Conservation (phyloP, 805 yeast genomes). For the Metschnikowia continentalis region DNA sequence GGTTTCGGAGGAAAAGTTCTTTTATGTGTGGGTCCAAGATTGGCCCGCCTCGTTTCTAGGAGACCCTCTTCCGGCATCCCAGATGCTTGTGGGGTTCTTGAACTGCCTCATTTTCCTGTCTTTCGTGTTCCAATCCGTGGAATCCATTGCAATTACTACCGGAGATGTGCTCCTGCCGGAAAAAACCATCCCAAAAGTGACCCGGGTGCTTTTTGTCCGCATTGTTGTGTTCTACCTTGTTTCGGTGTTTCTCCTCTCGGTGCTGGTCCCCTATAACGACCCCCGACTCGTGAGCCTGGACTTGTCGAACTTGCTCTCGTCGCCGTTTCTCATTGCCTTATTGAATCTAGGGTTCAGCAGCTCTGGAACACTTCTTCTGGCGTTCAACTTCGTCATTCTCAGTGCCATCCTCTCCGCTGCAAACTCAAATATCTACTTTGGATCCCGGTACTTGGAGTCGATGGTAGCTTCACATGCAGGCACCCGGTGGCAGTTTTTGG, state of each 20-base stretch:
- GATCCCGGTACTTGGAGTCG: slow-evolving; percentile 21
- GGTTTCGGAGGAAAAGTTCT: slow-evolving; percentile 3
- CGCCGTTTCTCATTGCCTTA: slow-evolving; percentile 24
- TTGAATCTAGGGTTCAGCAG: slow-evolving; percentile 14
- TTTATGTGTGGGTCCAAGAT: slow-evolving; percentile 10
- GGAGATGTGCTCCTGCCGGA: slow-evolving; percentile 16
- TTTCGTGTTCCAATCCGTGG: slow-evolving; percentile 19
- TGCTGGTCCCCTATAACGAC: slow-evolving; percentile 13
- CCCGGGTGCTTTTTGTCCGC: slow-evolving; percentile 14
- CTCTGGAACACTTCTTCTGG: slow-evolving; percentile 11
- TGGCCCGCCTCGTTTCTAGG: slow-evolving; percentile 12
- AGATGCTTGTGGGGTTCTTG: slow-evolving; percentile 5
- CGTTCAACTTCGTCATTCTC: slow-evolving; percentile 21
- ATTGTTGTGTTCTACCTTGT: slow-evolving; percentile 16
- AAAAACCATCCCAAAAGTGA: slow-evolving; percentile 12
- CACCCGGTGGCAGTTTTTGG: slow-evolving; percentile 3
- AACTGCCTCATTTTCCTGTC: slow-evolving; percentile 15
- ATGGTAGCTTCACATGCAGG: slow-evolving; percentile 11
- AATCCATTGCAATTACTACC: slow-evolving; percentile 17
- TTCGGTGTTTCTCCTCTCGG: slow-evolving; percentile 16
- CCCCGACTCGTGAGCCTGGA: slow-evolving; percentile 8
- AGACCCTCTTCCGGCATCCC: background rate
- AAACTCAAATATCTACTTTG: slow-evolving; percentile 27
- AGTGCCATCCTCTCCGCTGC: slow-evolving; percentile 25
- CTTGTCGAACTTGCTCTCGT: slow-evolving; percentile 15